Conservation (phyloP, 2,329 filamentous ascomycete genomes). For the Neopestalotiopsis clavispora region DNA sequence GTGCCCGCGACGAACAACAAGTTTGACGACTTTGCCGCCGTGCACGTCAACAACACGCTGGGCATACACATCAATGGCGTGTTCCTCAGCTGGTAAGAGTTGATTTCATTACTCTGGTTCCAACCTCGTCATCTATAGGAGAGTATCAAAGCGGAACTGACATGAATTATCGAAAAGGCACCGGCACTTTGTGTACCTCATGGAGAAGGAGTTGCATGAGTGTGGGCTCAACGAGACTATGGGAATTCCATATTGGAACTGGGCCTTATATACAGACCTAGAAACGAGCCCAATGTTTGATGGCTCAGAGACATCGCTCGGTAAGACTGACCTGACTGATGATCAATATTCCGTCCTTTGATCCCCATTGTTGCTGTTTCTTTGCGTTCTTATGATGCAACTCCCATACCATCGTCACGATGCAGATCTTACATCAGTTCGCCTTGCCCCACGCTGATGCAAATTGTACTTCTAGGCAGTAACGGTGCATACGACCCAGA, state of each 20-base stretch:
- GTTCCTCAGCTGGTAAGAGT: conserved; percentile 26
- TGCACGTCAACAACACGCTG: conserved; percentile 29
- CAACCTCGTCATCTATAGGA: neutral
- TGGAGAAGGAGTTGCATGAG: conserved; percentile 27
- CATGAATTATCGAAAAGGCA: conserved; percentile 16
- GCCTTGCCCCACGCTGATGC: neutral
- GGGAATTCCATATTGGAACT: conserved; percentile 12
- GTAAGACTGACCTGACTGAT: neutral
- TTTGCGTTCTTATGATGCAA: neutral
- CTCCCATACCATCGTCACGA: neutral
- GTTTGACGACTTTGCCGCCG: conserved; percentile 35
- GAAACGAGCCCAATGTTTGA: conserved; percentile 7
- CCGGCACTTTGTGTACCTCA: conserved; percentile 27
- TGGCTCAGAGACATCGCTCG: neutral
- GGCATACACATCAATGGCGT: conserved; percentile 28
- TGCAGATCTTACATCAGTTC: neutral
- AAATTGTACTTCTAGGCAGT: neutral
- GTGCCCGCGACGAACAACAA: conserved; percentile 27
- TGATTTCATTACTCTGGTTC: neutral
- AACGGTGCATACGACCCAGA: conserved; percentile 8
- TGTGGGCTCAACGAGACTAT: neutral
- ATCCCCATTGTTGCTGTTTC: neutral
- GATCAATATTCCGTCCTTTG: no score
- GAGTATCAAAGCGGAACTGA: neutral
- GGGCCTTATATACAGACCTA: conserved; percentile 1